Evolutionary conservation across 2,329 filamentous ascomycete species (phyloP).

Genomic region (Monilinia aucupariae): DNA sequence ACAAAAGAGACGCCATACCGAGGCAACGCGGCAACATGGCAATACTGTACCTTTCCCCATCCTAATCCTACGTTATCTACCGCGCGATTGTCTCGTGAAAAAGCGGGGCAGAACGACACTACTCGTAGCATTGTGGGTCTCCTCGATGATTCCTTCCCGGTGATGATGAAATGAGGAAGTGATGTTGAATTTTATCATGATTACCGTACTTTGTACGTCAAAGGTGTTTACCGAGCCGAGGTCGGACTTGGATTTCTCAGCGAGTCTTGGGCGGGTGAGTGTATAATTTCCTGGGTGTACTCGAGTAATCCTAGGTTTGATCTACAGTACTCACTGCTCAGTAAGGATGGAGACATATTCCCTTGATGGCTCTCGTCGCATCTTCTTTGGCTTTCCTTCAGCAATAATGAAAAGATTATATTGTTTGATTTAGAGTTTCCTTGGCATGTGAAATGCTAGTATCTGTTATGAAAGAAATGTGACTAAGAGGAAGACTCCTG

Average conservation of each 20-base stretch:
- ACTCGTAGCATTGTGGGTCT: slow-evolving; percentile 21
- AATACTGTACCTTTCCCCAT: slow-evolving; percentile 8
- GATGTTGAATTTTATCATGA: background rate
- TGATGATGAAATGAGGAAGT: slow-evolving; percentile 13
- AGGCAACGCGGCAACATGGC: slow-evolving; percentile 25
- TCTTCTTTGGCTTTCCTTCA: too few species aligned
- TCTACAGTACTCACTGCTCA: too few species aligned
- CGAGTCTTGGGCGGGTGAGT: background rate
- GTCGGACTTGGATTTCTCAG: background rate
- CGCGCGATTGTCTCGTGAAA: slow-evolving; percentile 19
- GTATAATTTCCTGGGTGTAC: background rate
- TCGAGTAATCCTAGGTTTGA: too few species aligned
- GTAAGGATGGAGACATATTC: too few species aligned
- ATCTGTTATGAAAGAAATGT: too few species aligned
- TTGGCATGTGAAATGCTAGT: too few species aligned
- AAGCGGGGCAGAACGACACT: background rate
- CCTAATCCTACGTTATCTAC: slow-evolving; percentile 18
- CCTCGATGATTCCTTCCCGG: slow-evolving; percentile 20
- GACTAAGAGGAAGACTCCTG: too few species aligned
- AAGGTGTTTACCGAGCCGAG: slow-evolving; percentile 2
- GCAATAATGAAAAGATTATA: too few species aligned
- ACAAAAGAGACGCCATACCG: slow-evolving; percentile 23
- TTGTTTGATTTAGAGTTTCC: too few species aligned
- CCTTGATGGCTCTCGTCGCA: too few species aligned
- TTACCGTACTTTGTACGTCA: background rate